Base-by-base conservation (phyloP, 2,329 filamentous ascomycete genomes). In the Alternaria arbusti region DNA sequence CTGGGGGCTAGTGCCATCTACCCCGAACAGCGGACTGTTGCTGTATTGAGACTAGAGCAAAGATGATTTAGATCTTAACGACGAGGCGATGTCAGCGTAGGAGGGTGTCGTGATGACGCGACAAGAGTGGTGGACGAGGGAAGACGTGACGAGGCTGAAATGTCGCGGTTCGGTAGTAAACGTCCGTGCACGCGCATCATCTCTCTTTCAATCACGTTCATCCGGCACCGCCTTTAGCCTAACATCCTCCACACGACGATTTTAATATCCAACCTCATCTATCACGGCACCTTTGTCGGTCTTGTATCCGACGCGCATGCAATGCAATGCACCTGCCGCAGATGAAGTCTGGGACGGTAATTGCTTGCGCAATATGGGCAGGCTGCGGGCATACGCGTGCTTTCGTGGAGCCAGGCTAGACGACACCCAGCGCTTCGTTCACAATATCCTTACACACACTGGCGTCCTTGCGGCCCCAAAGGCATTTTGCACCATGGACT, bases 181-280 rank as follows among this genome's bases (percentile, higher is more conserved):
- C 62, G 68, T 43, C 70, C 64, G 70, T 73, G 74, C 70, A 47
- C 57, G 62, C 58, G 54, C 43, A 70, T 64, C 66, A 56, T 64
- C 61, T 69, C 74, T 64, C 66, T 64, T 73, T 70, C 67, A 67
- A 72, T 40, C 28, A 63, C 65, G 56, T 55, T 59, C 63, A 50
- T 46, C 63, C 71, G 63, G 66, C 61, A 62, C 56, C 57, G 54
- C 57, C 55, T 77, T 77, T 76, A 78, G 74, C 75, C 74, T 78
- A 68, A 72, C 74, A 51, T 57, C 61, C 55, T 67, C 70, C 59
- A 68, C 70, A 63, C 70, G 67, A 65, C 64, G 51, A 63, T 58
- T 61, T 72, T 72, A 73, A 76, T 78, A 75, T 77, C 70, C 59
- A 46, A 8, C 60, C 51, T 70, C 71, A 75, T 74, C 64, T 70